Conservation (phyloP, 2,329 filamentous ascomycete genomes). For the Hypoxylon sp. region DNA sequence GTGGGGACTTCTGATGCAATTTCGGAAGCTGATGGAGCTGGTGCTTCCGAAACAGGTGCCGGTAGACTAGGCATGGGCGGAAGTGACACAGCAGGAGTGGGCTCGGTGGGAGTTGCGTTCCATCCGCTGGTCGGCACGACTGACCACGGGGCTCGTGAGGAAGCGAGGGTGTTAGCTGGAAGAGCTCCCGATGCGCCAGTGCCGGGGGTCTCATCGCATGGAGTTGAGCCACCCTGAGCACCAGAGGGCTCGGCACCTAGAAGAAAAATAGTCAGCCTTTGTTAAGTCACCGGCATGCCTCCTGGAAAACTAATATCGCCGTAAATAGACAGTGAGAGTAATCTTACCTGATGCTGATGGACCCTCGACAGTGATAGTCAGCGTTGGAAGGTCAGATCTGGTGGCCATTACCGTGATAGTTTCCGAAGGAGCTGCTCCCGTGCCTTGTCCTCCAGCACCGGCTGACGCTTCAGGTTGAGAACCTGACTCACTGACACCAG, state of each 20-base stretch:
- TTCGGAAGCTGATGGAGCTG: slow-evolving; percentile 22
- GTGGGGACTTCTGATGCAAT: slow-evolving; percentile 26
- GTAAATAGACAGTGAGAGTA: not conserved
- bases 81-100: slow-evolving; percentile 29
- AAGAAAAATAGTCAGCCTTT: slow-evolving; percentile 17
- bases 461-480: slow-evolving; percentile 37
- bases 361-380: slow-evolving; percentile 32
- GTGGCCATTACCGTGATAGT: slow-evolving; percentile 29
- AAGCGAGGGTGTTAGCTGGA: slow-evolving; percentile 32
- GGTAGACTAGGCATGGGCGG: slow-evolving; percentile 41
- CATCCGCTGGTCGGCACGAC: slow-evolving; percentile 50
- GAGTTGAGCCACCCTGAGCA: slow-evolving; percentile 24
- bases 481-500: slow-evolving; percentile 34
- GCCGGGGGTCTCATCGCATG: slow-evolving; percentile 41
- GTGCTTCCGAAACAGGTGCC: slow-evolving; percentile 42
- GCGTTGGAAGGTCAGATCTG: slow-evolving; percentile 26
- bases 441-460: slow-evolving; percentile 31
- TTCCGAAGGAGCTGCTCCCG: not conserved
- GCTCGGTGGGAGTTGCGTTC: slow-evolving; percentile 48
- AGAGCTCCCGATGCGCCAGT: slow-evolving; percentile 33
- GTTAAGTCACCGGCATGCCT: not conserved
- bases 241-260: slow-evolving; percentile 19
- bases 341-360: slow-evolving; percentile 34
- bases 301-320: not conserved
- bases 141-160: slow-evolving; percentile 45